Conservation (phyloP, 2,329 filamentous ascomycete genomes). For the Leptographium radiaticola region DNA sequence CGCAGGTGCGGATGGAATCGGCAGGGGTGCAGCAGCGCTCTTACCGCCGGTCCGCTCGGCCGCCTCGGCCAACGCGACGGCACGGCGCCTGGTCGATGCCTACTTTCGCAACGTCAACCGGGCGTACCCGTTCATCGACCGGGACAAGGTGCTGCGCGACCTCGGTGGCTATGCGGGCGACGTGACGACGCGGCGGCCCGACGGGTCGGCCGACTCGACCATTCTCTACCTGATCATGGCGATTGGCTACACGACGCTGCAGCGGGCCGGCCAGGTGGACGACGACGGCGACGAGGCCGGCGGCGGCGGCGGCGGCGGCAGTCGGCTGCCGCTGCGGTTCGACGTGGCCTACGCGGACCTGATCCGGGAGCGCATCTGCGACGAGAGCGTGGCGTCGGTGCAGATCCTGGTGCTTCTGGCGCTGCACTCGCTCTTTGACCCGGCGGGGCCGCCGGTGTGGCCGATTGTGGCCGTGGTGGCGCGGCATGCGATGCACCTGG, state of each 20-base stretch:
- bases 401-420: slow-evolving; percentile 28
- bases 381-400: slow-evolving; percentile 23
- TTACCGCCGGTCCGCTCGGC: no score
- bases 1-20: not conserved
- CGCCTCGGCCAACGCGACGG: no score
- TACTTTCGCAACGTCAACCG: slow-evolving; percentile 33
- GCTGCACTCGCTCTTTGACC: slow-evolving; percentile 30
- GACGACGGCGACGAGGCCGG: slow-evolving; percentile 14
- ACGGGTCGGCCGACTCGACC: slow-evolving; percentile 19
- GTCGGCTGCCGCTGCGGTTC: slow-evolving; percentile 15
- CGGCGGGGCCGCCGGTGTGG: slow-evolving; percentile 23
- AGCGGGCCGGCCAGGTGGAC: slow-evolving; percentile 27
- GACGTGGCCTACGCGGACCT: slow-evolving; percentile 26
- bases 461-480: slow-evolving; percentile 26
- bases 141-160: slow-evolving; percentile 18
- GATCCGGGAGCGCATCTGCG: slow-evolving; percentile 25
- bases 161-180: not conserved
- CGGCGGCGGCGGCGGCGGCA: no score
- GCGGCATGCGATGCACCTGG: slow-evolving; percentile 25
- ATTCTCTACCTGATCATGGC: slow-evolving; percentile 31
- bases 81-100: slow-evolving; percentile 24
- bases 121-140: slow-evolving; percentile 31
- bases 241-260: slow-evolving; percentile 30
- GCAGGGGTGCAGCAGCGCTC: no score
- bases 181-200: slow-evolving; percentile 4